Base-by-base conservation (phyloP, 1,139 yeast species). In the Suhomyces taliae region DNA sequence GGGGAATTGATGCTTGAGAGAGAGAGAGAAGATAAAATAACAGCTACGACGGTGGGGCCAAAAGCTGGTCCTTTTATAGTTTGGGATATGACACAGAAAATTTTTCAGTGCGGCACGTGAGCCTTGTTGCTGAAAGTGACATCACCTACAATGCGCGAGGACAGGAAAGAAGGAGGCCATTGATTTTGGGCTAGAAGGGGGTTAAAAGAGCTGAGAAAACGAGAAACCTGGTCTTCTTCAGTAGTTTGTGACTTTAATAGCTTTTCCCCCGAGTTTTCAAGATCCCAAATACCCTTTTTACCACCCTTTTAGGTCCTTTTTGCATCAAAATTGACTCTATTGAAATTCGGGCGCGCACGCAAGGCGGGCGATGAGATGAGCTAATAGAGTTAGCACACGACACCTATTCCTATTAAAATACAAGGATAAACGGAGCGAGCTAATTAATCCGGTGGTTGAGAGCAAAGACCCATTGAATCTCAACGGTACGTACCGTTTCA, bases 1-100 rank as follows among this genome's bases (percentile, higher is more conserved):
- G 49, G 50, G 45, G 45, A 45, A 47, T 40, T 45, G 45, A 44
- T 43, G 48, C 49, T 46, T 46, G 48, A 46, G 51, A 48, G 51
- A 48, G 46, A 43, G 48, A 43, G 49, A 45, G 49, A 48, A 40
- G 36, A 45, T 43, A 48, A 45, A 46, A 43, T 42, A 50, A 50
- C 34, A 44, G 46, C 46, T 36, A 29, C 34, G 49, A 26, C 9
- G 8, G 14, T 36, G 39, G 39, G 43, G 41, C 47, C 32, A 38
- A 29, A 24, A 36, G 26, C 40, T 31, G n/a, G 32, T 15, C 31
- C 47, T 40, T 45, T 34, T 45, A 43, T 45, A 40, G 41, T 39
- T 12, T 6, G 36, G 15, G 19, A 14, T 6, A 14, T 12, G 8
- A 31, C 36, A 11, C 33, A 11, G 40, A 45, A 46, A 48, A 46